phyloP scores from a whole-genome alignment of 2,329 filamentous ascomycete genomes.

The Pseudogymnoascus sp. region DNA sequence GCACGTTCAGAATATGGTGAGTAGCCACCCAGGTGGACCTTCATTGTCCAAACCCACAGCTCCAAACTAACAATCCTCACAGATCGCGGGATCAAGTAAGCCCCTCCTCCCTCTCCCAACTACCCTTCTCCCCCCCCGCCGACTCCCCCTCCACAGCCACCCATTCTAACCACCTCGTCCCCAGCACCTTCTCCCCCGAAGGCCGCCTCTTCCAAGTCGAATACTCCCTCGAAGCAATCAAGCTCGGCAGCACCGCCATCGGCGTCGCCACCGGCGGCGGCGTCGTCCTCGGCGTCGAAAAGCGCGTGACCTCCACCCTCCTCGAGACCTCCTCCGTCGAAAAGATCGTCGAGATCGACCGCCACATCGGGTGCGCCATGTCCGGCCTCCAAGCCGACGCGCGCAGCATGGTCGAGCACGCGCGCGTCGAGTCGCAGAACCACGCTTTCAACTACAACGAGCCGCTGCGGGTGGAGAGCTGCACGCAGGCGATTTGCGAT shows the following conservation, averaged over 20 bases:
- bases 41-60: constrained; percentile 17
- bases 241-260: constrained; percentile 96
- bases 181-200: constrained; percentile 97
- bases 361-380: constrained; percentile 98
- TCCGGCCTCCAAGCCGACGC: constrained; percentile 95
- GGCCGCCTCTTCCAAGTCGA: constrained; percentile 99
- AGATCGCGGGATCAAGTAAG: constrained; percentile 98
- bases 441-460: constrained; percentile 98
- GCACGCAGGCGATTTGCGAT: constrained; percentile 98
- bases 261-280: constrained; percentile 93
- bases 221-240: constrained; percentile 99
- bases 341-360: constrained; percentile 99
- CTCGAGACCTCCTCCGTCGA: constrained; percentile 97
- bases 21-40: constrained; percentile 26
- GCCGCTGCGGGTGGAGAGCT: constrained; percentile 88
- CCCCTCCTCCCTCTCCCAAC: constrained; percentile 20
- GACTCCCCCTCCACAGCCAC: constrained; percentile 7
- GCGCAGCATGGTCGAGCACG: constrained; percentile 95
- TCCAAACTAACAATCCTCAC: constrained; percentile 31
- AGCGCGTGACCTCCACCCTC: constrained; percentile 94
- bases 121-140: constrained; percentile 19
- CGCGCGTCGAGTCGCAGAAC: constrained; percentile 92
- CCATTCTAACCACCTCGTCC: constrained; percentile 9
- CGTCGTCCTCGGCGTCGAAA: constrained; percentile 95
- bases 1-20: constrained; percentile 99